These are phyloP conservation scores for Carex scoparia DNA, from an alignment of 176 grass and related monocot genomes.

Conservation along the genomic window DNA sequence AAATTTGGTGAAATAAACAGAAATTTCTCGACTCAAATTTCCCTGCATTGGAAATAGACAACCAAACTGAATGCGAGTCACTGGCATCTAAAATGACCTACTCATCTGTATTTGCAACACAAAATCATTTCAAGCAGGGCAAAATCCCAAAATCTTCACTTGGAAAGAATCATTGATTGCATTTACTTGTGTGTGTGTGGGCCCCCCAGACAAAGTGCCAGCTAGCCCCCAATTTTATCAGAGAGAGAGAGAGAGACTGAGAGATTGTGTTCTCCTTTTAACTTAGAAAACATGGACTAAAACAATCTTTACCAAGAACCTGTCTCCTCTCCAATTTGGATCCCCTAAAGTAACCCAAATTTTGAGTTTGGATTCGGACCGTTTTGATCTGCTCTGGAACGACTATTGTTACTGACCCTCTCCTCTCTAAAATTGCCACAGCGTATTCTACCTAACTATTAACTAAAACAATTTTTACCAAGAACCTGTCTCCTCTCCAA, in stretches of 20 bases:
- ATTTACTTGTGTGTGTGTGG: background rate
- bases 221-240: background rate
- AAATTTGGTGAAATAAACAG: no score
- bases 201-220: background rate
- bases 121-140: background rate
- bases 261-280: background rate
- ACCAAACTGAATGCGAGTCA: no score
- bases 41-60: no score
- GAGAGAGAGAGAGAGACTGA: background rate
- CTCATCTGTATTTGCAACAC: no score
- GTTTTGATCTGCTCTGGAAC: no score
- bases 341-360: no score
- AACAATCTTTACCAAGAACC: background rate
- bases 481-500: background rate
- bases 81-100: no score
- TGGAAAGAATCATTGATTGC: conserved; percentile 12
- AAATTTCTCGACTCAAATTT: no score
- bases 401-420: background rate
- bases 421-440: background rate
- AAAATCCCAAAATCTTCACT: conserved; percentile 1
- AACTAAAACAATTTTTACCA: background rate
- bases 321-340: background rate
- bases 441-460: background rate
- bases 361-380: no score
- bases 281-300: background rate